phyloP scores from a whole-genome alignment of 2,329 filamentous ascomycete genomes.

The Thelonectria blattea region DNA sequence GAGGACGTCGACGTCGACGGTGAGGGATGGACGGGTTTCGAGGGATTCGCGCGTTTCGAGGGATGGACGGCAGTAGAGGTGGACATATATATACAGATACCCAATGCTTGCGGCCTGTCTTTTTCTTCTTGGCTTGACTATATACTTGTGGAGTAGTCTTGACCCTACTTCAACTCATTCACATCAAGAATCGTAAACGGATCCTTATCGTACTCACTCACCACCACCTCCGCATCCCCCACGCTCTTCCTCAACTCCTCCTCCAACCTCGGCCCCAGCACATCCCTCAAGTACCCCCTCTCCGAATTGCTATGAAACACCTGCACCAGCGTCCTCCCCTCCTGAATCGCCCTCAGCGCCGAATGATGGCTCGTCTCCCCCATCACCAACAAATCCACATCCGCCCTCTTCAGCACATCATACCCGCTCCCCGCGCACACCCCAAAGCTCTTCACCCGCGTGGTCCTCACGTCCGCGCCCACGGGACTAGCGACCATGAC shows the following conservation, averaged over 20 bases:
- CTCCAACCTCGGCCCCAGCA: constrained; percentile 71
- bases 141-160: background rate
- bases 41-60: constrained; percentile 23
- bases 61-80: constrained; percentile 23
- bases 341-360: constrained; percentile 83
- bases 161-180: constrained; percentile 41
- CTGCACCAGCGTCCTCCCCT: constrained; percentile 80
- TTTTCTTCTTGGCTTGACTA: background rate
- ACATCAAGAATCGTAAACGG: constrained; percentile 80
- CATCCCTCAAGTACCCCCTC: constrained; percentile 76
- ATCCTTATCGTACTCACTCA: constrained; percentile 84
- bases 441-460: constrained; percentile 70
- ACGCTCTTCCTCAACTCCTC: constrained; percentile 59
- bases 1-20: constrained; percentile 25
- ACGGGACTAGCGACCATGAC: constrained; percentile 60
- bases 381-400: constrained; percentile 84
- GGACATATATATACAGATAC: constrained; percentile 25
- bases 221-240: constrained; percentile 65
- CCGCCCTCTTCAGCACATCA: constrained; percentile 71
- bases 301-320: constrained; percentile 96
- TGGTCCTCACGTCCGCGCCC: constrained; percentile 44
- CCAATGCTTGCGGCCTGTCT: constrained; percentile 22
- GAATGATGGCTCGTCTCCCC: constrained; percentile 95
- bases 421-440: constrained; percentile 91
- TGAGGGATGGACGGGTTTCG: constrained; percentile 19